Conservation (phyloP, 768 basidiomycete species). For the Lactarius evosmus region DNA sequence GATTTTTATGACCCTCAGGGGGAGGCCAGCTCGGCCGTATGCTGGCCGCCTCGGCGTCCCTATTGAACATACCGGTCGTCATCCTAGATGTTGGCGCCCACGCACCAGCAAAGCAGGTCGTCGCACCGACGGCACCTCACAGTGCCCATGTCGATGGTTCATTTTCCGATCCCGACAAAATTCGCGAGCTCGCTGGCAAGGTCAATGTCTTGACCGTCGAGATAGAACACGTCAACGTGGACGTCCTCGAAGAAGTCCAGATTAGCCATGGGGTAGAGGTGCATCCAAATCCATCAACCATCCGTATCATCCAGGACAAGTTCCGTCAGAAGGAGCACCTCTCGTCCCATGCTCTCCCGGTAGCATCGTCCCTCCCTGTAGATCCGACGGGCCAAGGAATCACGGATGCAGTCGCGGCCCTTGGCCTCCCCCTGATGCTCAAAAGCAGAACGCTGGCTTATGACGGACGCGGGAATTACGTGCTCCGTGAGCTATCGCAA, state of each 20-base stretch:
- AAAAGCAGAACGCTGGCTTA: slow-evolving; percentile 95
- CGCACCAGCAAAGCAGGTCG: slow-evolving; percentile 86
- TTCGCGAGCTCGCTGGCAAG: slow-evolving; percentile 70
- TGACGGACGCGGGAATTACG: slow-evolving; percentile 92
- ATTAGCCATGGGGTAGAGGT: slow-evolving; percentile 36
- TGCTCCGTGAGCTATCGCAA: slow-evolving; percentile 54
- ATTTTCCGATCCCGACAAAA: slow-evolving; percentile 76
- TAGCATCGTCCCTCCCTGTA: slow-evolving; percentile 60
- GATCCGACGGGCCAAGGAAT: slow-evolving; percentile 53
- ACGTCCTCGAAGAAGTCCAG: slow-evolving; percentile 63
- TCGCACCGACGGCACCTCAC: slow-evolving; percentile 50
- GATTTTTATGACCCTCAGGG: slow-evolving; percentile 50
- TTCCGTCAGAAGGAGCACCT: slow-evolving; percentile 64
- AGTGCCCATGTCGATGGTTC: slow-evolving; percentile 80
- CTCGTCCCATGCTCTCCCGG: slow-evolving; percentile 45
- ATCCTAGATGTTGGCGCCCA: slow-evolving; percentile 81
- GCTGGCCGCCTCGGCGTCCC: slow-evolving; percentile 86
- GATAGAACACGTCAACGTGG: slow-evolving; percentile 92
- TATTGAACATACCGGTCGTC: slow-evolving; percentile 77
- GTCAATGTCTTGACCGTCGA: slow-evolving; percentile 92
- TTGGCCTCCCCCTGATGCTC: slow-evolving; percentile 92
- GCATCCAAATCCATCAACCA: slow-evolving; percentile 79
- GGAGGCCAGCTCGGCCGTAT: slow-evolving; percentile 98
- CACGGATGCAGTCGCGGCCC: slow-evolving; percentile 45
- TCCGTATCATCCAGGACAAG: slow-evolving; percentile 81